Conservation (phyloP, 331 rosid genomes). For the Pyrus hybrid region DNA sequence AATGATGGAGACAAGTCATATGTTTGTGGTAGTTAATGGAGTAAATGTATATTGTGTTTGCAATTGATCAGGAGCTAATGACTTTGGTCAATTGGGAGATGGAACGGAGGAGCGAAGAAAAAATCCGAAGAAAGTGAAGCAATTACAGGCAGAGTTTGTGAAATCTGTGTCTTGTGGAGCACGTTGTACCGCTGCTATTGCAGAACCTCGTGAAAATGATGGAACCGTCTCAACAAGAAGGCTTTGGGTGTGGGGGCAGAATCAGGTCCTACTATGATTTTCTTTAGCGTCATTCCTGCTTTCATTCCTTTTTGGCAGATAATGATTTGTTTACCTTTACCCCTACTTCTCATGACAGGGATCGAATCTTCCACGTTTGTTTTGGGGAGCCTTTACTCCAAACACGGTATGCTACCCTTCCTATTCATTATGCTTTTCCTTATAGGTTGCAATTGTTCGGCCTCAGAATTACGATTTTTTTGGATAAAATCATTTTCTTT, state of each 20-base stretch:
- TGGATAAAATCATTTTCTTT: not conserved
- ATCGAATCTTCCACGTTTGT: slow-evolving; percentile 80
- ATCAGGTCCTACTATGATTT: slow-evolving; percentile 46
- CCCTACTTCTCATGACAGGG: slow-evolving; percentile 43
- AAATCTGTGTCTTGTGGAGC: slow-evolving; percentile 90
- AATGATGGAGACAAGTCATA: not conserved
- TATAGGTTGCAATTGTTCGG: not conserved
- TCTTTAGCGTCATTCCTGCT: not conserved
- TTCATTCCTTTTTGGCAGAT: not conserved
- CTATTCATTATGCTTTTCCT: not conserved
- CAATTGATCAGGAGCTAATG: slow-evolving; percentile 61
- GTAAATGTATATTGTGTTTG: not conserved
- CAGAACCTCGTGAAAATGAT: slow-evolving; percentile 72
- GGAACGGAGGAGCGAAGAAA: slow-evolving; percentile 81
- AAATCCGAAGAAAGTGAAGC: slow-evolving; percentile 67
- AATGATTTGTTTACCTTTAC: not conserved
- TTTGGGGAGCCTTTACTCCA: slow-evolving; percentile 79
- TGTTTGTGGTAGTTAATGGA: not conserved
- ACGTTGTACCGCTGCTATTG: slow-evolving; percentile 87
- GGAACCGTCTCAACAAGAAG: slow-evolving; percentile 59
- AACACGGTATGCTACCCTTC: slow-evolving; percentile 37
- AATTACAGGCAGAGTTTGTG: slow-evolving; percentile 61
- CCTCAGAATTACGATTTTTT: not conserved
- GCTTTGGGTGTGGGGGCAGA: slow-evolving; percentile 98
- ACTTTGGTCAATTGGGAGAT: slow-evolving; percentile 92